These are phyloP conservation scores for Myxozyma neotropica DNA, from an alignment of 805 yeast species.

Conservation along the genomic window DNA sequence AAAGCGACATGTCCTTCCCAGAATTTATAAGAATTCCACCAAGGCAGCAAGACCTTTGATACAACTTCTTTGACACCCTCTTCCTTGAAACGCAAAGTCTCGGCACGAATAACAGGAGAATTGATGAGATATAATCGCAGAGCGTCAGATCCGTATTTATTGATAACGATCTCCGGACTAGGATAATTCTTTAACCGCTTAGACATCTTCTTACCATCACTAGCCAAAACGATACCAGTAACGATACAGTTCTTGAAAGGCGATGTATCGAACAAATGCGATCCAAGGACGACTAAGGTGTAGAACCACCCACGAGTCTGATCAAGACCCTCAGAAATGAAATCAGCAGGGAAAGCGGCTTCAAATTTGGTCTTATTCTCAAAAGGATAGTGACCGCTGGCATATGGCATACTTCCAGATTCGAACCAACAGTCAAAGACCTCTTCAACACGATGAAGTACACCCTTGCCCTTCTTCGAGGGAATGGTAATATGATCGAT, in stretches of 20 bases:
- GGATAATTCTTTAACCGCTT: slow-evolving; percentile 98
- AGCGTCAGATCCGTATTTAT: slow-evolving; percentile 97
- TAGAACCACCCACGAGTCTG: slow-evolving; percentile 99
- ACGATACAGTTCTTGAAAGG: slow-evolving; percentile 96
- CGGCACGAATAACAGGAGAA: slow-evolving; percentile 97
- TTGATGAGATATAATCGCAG: slow-evolving; percentile 92
- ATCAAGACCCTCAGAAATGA: slow-evolving; percentile 97
- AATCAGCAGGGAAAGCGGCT: slow-evolving; percentile 90
- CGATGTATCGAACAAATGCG: slow-evolving; percentile 87
- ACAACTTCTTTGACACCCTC: slow-evolving; percentile 99
- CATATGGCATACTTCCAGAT: slow-evolving; percentile 99
- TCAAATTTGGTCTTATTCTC: slow-evolving; percentile 74
- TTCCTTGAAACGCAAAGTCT: slow-evolving; percentile 93
- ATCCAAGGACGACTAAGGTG: slow-evolving; percentile 92
- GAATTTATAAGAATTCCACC: slow-evolving; percentile 98
- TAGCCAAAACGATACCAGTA: slow-evolving; percentile 93
- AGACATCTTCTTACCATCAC: slow-evolving; percentile 99
- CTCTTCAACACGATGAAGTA: slow-evolving; percentile 87
- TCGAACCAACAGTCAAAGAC: slow-evolving; percentile 99
- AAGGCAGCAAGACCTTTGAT: slow-evolving; percentile 91
- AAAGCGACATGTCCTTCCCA: slow-evolving; percentile 91
- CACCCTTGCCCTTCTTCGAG: slow-evolving; percentile 85
- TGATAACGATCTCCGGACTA: slow-evolving; percentile 80
- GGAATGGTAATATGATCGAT: slow-evolving; percentile 94
- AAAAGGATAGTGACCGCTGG: slow-evolving; percentile 95